phyloP scores from a whole-genome alignment of 1,284 basidiomycete species.

The Malassezia nana region DNA sequence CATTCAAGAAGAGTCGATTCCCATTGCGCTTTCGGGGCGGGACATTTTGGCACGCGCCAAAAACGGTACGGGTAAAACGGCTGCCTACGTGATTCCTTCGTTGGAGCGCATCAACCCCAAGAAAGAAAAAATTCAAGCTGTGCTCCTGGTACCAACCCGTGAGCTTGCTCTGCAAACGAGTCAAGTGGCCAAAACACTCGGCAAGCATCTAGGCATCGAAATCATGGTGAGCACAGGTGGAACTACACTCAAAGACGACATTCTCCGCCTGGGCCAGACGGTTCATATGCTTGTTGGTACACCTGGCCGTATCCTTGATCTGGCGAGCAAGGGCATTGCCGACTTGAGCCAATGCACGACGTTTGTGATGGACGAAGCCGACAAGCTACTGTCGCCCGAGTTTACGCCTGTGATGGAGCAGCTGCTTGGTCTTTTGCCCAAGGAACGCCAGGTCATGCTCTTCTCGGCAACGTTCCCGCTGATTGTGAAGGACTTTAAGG shows the following conservation, averaged over 20 bases:
- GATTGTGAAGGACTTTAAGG: conserved; percentile 99
- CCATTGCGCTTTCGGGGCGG: conserved; percentile 58
- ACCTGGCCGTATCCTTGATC: conserved; percentile 87
- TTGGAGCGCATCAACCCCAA: conserved; percentile 81
- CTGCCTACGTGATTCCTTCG: conserved; percentile 93
- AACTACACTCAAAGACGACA: conserved; percentile 94
- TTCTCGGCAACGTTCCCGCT: conserved; percentile 98
- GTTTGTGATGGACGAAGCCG: conserved; percentile 79
- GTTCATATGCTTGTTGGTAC: conserved; percentile 96
- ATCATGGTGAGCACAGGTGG: conserved; percentile 99
- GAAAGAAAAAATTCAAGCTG: conserved; percentile 73
- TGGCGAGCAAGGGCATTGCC: conserved; percentile 84
- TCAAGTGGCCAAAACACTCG: conserved; percentile 92
- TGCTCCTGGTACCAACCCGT: conserved; percentile 47
- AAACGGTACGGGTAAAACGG: conserved; percentile 62
- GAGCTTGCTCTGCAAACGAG: conserved; percentile 60
- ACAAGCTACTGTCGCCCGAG: conserved; percentile 93
- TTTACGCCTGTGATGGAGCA: conserved; percentile 99
- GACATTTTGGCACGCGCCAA: conserved; percentile 61
- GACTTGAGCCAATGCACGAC: conserved; percentile 88
- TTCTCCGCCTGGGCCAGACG: conserved; percentile 68
- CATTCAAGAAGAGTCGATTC: conserved; percentile 82
- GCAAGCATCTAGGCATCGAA: conserved; percentile 87
- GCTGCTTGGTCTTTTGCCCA: conserved; percentile 71
- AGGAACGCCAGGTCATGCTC: conserved; percentile 89